Evolutionary conservation across 495 filamentous ascomycete genomes (phyloP), one percentile per base, ranked within the genome.

Genomic region (Xylaria curta): DNA sequence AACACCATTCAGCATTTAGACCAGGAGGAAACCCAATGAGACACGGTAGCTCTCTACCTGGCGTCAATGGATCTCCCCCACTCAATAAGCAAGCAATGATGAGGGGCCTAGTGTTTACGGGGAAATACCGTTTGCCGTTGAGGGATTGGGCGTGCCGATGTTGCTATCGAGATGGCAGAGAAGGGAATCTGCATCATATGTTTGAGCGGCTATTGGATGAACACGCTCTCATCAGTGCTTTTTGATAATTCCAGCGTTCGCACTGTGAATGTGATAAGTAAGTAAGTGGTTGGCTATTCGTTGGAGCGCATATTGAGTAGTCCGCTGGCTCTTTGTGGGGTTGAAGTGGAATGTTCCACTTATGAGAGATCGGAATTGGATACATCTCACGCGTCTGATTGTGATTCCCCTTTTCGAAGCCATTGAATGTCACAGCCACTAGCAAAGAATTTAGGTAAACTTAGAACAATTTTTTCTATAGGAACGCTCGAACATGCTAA

Each of bases 251-350:
- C 17, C 1, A 17, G n/a, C 38, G 9, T 31, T 56, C 24, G 53
- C 53, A 56, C 53, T 56, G 53, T 56, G 4, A 56, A 4, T 4
- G 12, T 28, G 24, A 24, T 26, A 53, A 53, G 49, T 10, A 53
- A 3, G 26, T 56, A 56, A 17, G 51, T 56, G 51, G 51, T 10
- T 56, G 24, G 51, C 31, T 36, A 12, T 12, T 56, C 51, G 13
- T 12, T 56, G 28, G 51, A 56, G 51, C 31, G 24, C 51, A 56
- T 56, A 56, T 56, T 6, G 56, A 60, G 38, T 38, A 38, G 56
- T 38, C 24, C n/a, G 33, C 9, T 13, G 19, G 38, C 60, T 62
- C 38, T 42, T 62, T 42, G 38, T 28, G 60, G 38, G 38, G n/a
- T n/a, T 26, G 60, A 62, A 5, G 24, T 62, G 38, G 26, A 17